Evolutionary conservation across 164 flowering plant species (phyloP), one percentile per base, ranked within the genome.

Genomic region (Protea cynaroides): DNA sequence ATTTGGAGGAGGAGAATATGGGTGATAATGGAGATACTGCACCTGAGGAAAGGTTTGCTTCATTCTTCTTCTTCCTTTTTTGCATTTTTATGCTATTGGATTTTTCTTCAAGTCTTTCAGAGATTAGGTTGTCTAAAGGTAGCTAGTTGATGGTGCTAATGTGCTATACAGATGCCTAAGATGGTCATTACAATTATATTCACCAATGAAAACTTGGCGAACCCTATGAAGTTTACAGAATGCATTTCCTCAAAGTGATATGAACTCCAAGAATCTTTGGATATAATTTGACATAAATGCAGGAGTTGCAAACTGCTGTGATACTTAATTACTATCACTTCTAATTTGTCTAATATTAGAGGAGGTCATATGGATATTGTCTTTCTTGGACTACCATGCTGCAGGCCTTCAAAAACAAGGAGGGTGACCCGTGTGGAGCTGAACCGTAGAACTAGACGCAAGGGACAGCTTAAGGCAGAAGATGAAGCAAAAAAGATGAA

Each of bases 401-500:
- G 52, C 76, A 91, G 97, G 79, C 49, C 80, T 64, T 64, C 61
- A 18, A 85, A 84, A 69, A 37, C 64, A 55, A 86, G 85, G 77
- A 78, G 68, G 78, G 83, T 90, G 51, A 92, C 97, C 15, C 78
- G 82, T 63, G 97, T 88, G 36, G 85, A 81, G 75, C 72, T 79
- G 61, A 94, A 94, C 69, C 80, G 74, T 65, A 86, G 96, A 80
- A 87, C 81, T 65, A 88, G 90, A 61, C 82, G 78, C 38, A 89
- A 85, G 72, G 96, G 83, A 72, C 73, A 25, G 64, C 77, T 80
- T 58, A 94, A 65, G 74, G 78, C 68, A 57, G 89, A 84, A 80
- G 75, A 81, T 61, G 86, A 88, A 75, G 79, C 81, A 18, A 86
- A 80, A 67, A 89, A 82, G 70, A 46, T 60, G 63, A 70, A 72